These are phyloP conservation scores for Gremmenia infestans DNA, from an alignment of 2,329 filamentous ascomycete species.

Conservation along the genomic window DNA sequence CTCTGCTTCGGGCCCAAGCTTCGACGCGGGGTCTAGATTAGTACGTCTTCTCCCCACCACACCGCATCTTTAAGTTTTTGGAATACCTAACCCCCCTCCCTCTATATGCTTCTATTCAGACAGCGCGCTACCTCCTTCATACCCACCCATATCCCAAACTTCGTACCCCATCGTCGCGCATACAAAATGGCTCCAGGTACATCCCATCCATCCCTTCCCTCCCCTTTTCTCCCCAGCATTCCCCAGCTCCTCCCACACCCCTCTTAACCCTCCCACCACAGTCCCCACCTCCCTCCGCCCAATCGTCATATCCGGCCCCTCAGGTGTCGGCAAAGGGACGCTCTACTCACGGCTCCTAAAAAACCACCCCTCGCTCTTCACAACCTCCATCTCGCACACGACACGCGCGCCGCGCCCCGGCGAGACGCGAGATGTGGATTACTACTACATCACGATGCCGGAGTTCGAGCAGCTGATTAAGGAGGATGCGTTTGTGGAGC, in stretches of 20 bases:
- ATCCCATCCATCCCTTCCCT: constrained; percentile 9
- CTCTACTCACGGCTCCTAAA: constrained; percentile 68
- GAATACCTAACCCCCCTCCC: background rate
- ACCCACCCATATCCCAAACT: constrained; percentile 15
- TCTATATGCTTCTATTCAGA: constrained; percentile 7
- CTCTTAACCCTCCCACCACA: constrained; percentile 5
- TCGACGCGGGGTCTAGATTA: too few species aligned
- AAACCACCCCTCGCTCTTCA: constrained; percentile 50
- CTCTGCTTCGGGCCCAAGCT: too few species aligned
- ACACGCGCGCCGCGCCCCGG: constrained; percentile 71
- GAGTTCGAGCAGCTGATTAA: constrained; percentile 64
- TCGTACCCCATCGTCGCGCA: constrained; percentile 9
- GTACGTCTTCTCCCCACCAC: too few species aligned
- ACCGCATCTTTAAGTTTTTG: background rate
- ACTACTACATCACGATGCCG: constrained; percentile 68
- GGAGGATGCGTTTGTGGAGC: constrained; percentile 76
- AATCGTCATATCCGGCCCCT: constrained; percentile 75
- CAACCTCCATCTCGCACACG: constrained; percentile 66
- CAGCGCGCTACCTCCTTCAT: constrained; percentile 14
- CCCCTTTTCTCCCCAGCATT: constrained; percentile 5
- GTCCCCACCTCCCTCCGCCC: constrained; percentile 41
- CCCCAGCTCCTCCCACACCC: constrained; percentile 1
- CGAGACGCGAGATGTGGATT: constrained; percentile 73
- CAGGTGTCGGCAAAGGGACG: constrained; percentile 76
- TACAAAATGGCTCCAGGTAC: constrained; percentile 31